Percentiles rank a stretch among this genome's conserved stretches.
Evolutionary conservation across 371 early-diverging fungal species (phyloP).

Genomic region (Mucor mucedo): DNA sequence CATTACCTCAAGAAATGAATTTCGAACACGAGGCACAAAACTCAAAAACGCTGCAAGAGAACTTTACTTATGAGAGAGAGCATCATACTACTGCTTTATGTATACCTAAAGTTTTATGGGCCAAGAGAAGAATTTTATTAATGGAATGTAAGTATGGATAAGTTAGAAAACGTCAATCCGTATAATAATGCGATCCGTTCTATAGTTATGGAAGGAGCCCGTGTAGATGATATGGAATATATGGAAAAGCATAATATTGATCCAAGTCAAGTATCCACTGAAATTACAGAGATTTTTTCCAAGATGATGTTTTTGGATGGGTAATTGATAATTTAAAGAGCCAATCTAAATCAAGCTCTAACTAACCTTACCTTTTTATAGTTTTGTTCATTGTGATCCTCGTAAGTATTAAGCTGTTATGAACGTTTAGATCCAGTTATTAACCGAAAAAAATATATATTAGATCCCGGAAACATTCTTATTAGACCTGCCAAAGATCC

Average conservation of each 20-base stretch:
- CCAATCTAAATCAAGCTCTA: too few species aligned
- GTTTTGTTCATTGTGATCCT: conserved; percentile 84
- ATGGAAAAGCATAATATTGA: conserved; percentile 72
- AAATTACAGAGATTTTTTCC: conserved; percentile 77
- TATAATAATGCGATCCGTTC: neutral
- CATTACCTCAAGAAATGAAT: conserved; percentile 88
- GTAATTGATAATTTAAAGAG: conserved; percentile 23
- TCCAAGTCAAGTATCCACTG: conserved; percentile 74
- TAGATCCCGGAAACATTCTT: conserved; percentile 76
- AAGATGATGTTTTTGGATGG: conserved; percentile 94
- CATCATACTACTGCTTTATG: conserved; percentile 45
- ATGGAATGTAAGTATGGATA: conserved; percentile 75
- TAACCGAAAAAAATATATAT: neutral
- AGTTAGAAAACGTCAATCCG: neutral
- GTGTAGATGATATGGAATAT: conserved; percentile 80
- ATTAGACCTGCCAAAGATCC: conserved; percentile 61
- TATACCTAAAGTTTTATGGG: conserved; percentile 75
- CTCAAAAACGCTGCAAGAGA: conserved; percentile 61
- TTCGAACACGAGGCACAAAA: conserved; percentile 84
- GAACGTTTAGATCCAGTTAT: neutral
- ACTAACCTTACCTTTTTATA: conserved; percentile 1
- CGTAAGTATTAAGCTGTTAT: conserved; percentile 39
- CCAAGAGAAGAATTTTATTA: conserved; percentile 65
- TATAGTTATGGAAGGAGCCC: conserved; percentile 69
- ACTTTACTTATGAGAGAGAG: conserved; percentile 58